Evolutionary conservation across 441 rosid genomes (phyloP).

Genomic region (Jatropha multifida): DNA sequence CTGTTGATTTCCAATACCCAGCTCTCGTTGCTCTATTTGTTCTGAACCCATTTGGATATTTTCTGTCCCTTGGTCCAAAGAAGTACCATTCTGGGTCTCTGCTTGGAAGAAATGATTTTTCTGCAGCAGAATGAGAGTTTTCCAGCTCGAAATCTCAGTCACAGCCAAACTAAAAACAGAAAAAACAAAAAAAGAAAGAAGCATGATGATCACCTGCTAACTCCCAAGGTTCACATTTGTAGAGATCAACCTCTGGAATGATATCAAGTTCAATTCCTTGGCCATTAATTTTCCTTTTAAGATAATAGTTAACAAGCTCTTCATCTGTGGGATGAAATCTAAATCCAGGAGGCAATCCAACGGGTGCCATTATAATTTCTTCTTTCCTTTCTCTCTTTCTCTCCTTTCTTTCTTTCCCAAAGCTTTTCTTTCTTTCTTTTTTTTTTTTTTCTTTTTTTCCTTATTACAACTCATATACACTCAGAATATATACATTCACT

Average conservation of each 20-base stretch:
- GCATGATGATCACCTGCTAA: constrained; percentile 52
- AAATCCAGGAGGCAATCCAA: constrained; percentile 91
- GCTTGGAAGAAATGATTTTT: constrained; percentile 85
- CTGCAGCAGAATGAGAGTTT: constrained; percentile 32
- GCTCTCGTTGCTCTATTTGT: constrained; percentile 90
- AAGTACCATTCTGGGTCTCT: constrained; percentile 96
- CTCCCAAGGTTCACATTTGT: constrained; percentile 98
- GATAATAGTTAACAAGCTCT: constrained; percentile 90
- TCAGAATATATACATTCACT: too few species aligned
- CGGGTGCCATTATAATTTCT: constrained; percentile 56
- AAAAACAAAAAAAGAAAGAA: neutral
- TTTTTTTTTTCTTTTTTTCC: neutral
- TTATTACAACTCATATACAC: constrained; percentile 8
- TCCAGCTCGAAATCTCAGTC: too few species aligned
- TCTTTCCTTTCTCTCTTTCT: neutral
- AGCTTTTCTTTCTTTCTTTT: neutral
- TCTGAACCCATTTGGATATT: constrained; percentile 87
- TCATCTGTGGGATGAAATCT: constrained; percentile 92
- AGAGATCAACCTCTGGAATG: constrained; percentile 93
- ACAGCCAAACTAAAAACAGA: neutral
- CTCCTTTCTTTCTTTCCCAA: neutral
- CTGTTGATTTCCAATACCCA: constrained; percentile 92
- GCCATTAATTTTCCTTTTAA: constrained; percentile 76
- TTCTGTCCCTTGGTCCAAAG: constrained; percentile 87
- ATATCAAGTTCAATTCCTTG: constrained; percentile 90